Evolutionary conservation across 2,329 filamentous ascomycete species (phyloP).

Genomic region (Diaporthe nobilis): DNA sequence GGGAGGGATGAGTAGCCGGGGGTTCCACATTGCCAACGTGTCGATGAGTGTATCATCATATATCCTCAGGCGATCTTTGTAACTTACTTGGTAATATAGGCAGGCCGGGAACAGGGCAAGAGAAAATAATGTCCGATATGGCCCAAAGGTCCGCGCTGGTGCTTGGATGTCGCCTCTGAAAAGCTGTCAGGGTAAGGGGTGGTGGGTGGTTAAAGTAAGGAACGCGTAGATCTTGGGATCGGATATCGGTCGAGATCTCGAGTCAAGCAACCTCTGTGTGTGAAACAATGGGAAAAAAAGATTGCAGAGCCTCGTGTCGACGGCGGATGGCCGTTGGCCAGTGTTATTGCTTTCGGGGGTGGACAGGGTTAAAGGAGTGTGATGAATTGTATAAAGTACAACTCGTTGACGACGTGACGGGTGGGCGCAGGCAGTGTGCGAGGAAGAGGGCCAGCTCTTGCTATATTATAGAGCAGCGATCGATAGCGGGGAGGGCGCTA

Average conservation of each 20-base stretch:
- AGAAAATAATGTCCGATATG: slow-evolving; percentile 50
- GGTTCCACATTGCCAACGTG: slow-evolving; percentile 50
- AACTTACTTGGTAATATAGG: slow-evolving; percentile 59
- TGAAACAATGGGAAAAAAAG: slow-evolving; percentile 51
- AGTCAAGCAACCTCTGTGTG: slow-evolving; percentile 45
- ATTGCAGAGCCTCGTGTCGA: slow-evolving; percentile 57
- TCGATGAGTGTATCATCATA: slow-evolving; percentile 55
- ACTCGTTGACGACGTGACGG: slow-evolving; percentile 53
- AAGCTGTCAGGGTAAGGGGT: slow-evolving; percentile 40
- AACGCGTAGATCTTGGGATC: slow-evolving; percentile 53
- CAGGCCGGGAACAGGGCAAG: slow-evolving; percentile 50
- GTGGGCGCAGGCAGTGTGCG: slow-evolving; percentile 56
- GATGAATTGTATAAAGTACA: slow-evolving; percentile 58
- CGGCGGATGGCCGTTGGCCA: slow-evolving; percentile 44
- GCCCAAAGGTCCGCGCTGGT: slow-evolving; percentile 45
- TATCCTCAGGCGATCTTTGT: slow-evolving; percentile 49
- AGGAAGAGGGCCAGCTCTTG: slow-evolving; percentile 71
- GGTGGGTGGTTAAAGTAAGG: slow-evolving; percentile 49
- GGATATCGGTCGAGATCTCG: slow-evolving; percentile 38
- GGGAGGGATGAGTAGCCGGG: slow-evolving; percentile 44
- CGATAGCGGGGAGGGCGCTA: slow-evolving; percentile 58
- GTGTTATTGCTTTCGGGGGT: slow-evolving; percentile 27
- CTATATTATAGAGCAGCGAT: slow-evolving; percentile 61
- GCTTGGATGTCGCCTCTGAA: slow-evolving; percentile 40
- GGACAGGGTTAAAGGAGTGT: slow-evolving; percentile 56